Evolutionary conservation across 306 rosid genomes (phyloP).

Genomic region (Neltuma alba): DNA sequence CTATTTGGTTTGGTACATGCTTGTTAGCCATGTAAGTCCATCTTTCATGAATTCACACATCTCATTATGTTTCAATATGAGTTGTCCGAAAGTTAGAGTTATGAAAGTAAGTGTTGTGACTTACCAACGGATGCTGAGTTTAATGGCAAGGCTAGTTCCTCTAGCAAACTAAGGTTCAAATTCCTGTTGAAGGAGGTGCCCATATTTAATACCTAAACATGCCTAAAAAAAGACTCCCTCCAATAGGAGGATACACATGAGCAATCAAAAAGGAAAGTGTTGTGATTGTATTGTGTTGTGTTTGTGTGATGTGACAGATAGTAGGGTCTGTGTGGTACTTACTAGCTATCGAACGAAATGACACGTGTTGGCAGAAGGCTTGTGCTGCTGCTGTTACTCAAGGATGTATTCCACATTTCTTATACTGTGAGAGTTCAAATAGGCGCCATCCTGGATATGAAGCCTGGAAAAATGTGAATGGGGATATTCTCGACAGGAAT

Average conservation of each 20-base stretch:
- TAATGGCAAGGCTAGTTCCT: too few species aligned
- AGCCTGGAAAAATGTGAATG: slow-evolving; percentile 55
- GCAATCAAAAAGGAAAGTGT: too few species aligned
- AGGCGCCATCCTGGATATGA: slow-evolving; percentile 47
- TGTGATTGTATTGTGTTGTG: not conserved
- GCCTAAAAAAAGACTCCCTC: too few species aligned
- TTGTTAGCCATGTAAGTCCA: slow-evolving; percentile 82
- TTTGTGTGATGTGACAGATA: slow-evolving; percentile 48
- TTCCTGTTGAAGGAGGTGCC: too few species aligned
- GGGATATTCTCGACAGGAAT: slow-evolving; percentile 39
- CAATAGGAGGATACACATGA: too few species aligned
- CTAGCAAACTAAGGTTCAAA: too few species aligned
- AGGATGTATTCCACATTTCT: slow-evolving; percentile 50
- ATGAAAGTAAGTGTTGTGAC: not conserved
- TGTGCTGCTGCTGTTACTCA: slow-evolving; percentile 33
- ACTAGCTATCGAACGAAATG: slow-evolving; percentile 75
- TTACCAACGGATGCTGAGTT: too few species aligned
- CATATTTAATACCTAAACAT: too few species aligned
- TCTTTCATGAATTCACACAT: not conserved
- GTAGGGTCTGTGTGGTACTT: slow-evolving; percentile 89
- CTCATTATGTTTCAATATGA: not conserved
- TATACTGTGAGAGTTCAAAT: slow-evolving; percentile 60
- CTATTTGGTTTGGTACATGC: slow-evolving; percentile 85
- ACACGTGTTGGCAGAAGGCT: slow-evolving; percentile 71
- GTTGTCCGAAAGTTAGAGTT: not conserved